Evolutionary conservation across 768 basidiomycete species (phyloP).

Genomic region (Russula earlei): DNA sequence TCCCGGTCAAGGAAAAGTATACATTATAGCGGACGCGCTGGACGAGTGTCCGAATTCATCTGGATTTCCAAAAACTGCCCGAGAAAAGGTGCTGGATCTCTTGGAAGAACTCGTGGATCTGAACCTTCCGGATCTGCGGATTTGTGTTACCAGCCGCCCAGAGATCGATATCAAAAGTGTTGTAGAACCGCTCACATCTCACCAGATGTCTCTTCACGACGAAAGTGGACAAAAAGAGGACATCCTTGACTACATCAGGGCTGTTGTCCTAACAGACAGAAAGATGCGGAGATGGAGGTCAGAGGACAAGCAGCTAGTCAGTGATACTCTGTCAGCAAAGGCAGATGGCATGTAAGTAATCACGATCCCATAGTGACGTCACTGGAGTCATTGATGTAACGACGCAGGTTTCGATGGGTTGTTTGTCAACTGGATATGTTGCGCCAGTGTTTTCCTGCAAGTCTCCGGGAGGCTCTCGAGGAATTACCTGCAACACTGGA

Average conservation of each 20-base stretch:
- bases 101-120: background rate
- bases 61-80: background rate
- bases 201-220: background rate
- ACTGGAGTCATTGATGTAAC: background rate
- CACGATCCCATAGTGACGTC: too few relatives aligned
- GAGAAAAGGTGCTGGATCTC: background rate
- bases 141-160: conserved; percentile 1
- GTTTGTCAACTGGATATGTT: conserved; percentile 1
- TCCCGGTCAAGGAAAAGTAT: background rate
- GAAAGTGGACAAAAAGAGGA: background rate
- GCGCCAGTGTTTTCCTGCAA: background rate
- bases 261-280: background rate
- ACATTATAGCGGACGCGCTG: background rate
- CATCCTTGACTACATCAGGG: background rate
- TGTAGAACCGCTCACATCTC: background rate
- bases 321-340: background rate
- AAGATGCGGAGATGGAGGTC: conserved; percentile 1
- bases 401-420: conserved; percentile 6
- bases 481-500: background rate
- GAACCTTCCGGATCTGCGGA: background rate
- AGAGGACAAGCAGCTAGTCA: background rate
- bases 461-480: background rate
- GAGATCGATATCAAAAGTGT: background rate
- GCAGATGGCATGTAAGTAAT: conserved; percentile 5
- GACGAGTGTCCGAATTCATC: conserved; percentile 1